Percentiles rank a stretch among this genome's conserved stretches.
Conservation (phyloP, 2,329 filamentous ascomycete species). For the Coleophoma eucalyptorum region DNA sequence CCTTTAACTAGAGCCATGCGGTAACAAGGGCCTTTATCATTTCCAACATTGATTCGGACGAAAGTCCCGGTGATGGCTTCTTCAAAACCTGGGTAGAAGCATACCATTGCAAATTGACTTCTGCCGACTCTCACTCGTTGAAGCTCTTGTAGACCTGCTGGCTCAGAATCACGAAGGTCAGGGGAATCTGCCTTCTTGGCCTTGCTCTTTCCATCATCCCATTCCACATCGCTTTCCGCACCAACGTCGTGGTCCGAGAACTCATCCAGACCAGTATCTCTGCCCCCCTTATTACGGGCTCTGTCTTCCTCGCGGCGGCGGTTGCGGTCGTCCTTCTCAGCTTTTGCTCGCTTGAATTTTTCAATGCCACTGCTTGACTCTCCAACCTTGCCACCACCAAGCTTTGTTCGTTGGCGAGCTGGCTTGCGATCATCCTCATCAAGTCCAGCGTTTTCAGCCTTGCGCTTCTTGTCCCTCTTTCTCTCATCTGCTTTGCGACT, state of each 20-base stretch:
- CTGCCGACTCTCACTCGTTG: conserved; percentile 81
- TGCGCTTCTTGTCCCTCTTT: conserved; percentile 62
- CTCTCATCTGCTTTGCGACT: conserved; percentile 61
- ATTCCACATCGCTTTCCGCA: conserved; percentile 77
- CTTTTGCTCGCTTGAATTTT: conserved; percentile 54
- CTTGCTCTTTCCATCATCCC: conserved; percentile 54
- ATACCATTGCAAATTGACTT: conserved; percentile 83
- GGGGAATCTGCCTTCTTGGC: conserved; percentile 41
- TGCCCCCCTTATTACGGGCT: conserved; percentile 45
- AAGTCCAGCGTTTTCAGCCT: conserved; percentile 72
- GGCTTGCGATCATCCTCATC: conserved; percentile 76
- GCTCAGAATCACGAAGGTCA: conserved; percentile 49
- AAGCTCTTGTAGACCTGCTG: conserved; percentile 74
- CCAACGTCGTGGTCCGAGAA: conserved; percentile 60
- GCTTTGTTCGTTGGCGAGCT: conserved; percentile 65
- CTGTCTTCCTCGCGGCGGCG: conserved; percentile 60
- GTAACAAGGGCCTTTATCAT: conserved; percentile 74
- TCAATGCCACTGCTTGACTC: conserved; percentile 74
- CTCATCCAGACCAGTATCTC: conserved; percentile 43
- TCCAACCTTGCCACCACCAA: conserved; percentile 61
- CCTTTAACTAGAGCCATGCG: conserved; percentile 86
- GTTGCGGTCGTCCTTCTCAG: conserved; percentile 61
- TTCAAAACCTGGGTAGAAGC: conserved; percentile 90
- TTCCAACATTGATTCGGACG: conserved; percentile 77
- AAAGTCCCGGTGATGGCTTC: conserved; percentile 79